Evolutionary conservation across 2,329 filamentous ascomycete genomes (phyloP), one percentile per base, ranked within the genome.

Genomic region (Phaeomoniella chlamydospora): DNA sequence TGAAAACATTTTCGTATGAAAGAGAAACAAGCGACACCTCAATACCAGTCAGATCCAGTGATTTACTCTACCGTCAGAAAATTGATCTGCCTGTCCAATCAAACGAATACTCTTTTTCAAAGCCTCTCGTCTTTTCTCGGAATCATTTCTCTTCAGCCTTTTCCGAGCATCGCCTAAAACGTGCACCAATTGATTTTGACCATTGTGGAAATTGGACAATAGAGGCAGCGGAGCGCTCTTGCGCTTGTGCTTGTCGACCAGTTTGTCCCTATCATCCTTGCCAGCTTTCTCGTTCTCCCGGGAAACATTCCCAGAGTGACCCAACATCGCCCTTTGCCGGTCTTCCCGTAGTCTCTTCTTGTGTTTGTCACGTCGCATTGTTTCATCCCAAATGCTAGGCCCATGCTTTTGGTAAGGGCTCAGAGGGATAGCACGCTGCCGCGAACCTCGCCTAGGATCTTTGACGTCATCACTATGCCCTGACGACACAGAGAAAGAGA

Each of bases 91-190:
- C 17, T 56, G 56, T 3, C 58, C 57, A 18, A 62, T 47, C 15
- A 62, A 17, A 32, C 51, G 55, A 33, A 62, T 63, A 34, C 56
- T 54, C 14, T 56, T 49, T 44, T 62, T 62, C 36, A 63, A 37
- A 34, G 51, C 48, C 35, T 50, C 51, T 19, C 54, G 49, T 15
- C 56, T 46, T 18, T 53, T 54, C 36, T 61, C 53, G 11, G 55
- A 51, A 15, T 52, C 49, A 10, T 50, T 45, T 29, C 50, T 48
- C 11, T 42, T 47, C 31, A 60, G 47, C 41, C 48, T 58, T 40
- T 50, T 52, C 40, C 50, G 52, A 3, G 55, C 55, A 2, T 45
- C 52, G 16, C 52, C 51, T 12, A 58, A 43, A 5, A 49, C 55
- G 4, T 43, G 37, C 1, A 50, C 41, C 14, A 47, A 32, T 15